These are phyloP conservation scores for Metschnikowia koreensis DNA, from an alignment of 805 yeast species.

Conservation along the genomic window DNA sequence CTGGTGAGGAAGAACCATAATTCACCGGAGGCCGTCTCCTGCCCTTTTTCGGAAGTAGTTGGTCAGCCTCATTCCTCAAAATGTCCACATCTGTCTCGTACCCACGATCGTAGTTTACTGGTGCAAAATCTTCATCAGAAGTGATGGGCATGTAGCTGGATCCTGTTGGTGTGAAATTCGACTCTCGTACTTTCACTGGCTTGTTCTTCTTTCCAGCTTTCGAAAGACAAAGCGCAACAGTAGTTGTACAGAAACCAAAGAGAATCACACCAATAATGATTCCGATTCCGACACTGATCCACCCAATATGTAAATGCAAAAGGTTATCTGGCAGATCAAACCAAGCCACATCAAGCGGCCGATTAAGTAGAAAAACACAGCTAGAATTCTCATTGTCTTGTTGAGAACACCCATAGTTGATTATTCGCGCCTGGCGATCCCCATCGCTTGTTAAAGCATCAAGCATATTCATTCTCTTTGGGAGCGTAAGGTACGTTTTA, in stretches of 20 bases:
- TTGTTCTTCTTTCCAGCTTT: slow-evolving; percentile 4
- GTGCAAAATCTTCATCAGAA: slow-evolving; percentile 26
- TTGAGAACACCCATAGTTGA: slow-evolving; percentile 60
- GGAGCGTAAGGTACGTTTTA: slow-evolving; percentile 13
- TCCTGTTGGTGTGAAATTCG: slow-evolving; percentile 17
- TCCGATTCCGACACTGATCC: slow-evolving; percentile 67
- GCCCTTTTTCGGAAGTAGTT: slow-evolving; percentile 26
- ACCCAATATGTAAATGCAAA: slow-evolving; percentile 61
- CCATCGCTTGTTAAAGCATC: slow-evolving; percentile 34
- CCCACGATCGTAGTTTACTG: slow-evolving; percentile 31
- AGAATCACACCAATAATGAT: slow-evolving; percentile 57
- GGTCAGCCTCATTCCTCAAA: slow-evolving; percentile 30
- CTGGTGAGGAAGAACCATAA: slow-evolving; percentile 14
- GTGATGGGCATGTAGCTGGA: slow-evolving; percentile 40
- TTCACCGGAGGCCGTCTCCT: slow-evolving; percentile 2
- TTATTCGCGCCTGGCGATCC: slow-evolving; percentile 53
- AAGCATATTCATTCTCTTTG: slow-evolving; percentile 1
- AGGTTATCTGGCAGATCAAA: slow-evolving; percentile 43
- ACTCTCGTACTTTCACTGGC: slow-evolving; percentile 1
- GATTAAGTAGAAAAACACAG: slow-evolving; percentile 65
- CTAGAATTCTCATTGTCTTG: slow-evolving; percentile 25
- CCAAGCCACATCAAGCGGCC: slow-evolving; percentile 69
- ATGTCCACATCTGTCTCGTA: slow-evolving; percentile 45
- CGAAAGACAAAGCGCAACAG: slow-evolving; percentile 18
- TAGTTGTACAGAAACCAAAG: slow-evolving; percentile 24